Evolutionary conservation across 768 basidiomycete genomes (phyloP).

Genomic region (Termitomyces sp.): DNA sequence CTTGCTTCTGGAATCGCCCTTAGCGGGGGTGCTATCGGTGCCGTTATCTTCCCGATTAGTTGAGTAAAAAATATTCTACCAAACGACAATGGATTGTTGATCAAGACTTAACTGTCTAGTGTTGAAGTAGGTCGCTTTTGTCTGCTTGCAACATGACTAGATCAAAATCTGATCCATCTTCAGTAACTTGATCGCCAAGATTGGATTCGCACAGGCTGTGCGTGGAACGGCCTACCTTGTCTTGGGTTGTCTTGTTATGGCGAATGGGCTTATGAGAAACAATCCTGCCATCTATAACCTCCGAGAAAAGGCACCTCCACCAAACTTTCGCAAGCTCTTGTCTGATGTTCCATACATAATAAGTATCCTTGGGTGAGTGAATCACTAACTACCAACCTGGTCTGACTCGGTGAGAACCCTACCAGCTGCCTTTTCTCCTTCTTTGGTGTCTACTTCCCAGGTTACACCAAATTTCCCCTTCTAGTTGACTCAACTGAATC

Average conservation of each 20-base stretch:
- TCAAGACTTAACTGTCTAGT: slow-evolving; percentile 6
- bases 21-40: slow-evolving; percentile 17
- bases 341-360: slow-evolving; percentile 23
- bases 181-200: slow-evolving; percentile 14
- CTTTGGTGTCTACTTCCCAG: slow-evolving; percentile 10
- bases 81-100: neutral
- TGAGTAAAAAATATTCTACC: neutral
- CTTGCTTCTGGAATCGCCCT: neutral
- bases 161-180: neutral
- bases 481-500: neutral
- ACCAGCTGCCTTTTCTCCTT: neutral
- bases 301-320: neutral
- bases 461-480: neutral
- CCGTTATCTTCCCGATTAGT: slow-evolving; percentile 28
- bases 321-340: slow-evolving; percentile 15
- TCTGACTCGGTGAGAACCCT: neutral
- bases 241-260: slow-evolving; percentile 19
- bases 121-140: slow-evolving; percentile 13
- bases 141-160: neutral
- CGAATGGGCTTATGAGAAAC: slow-evolving; percentile 11
- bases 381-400: neutral
- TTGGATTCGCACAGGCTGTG: slow-evolving; percentile 23
- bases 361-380: slow-evolving; percentile 20
- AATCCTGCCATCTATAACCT: slow-evolving; percentile 5
- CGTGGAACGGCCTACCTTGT: slow-evolving; percentile 10